Evolutionary conservation across 148 eudicot genomes (phyloP), one percentile per base, ranked within the genome.

Genomic region (Rhododendron henanense): DNA sequence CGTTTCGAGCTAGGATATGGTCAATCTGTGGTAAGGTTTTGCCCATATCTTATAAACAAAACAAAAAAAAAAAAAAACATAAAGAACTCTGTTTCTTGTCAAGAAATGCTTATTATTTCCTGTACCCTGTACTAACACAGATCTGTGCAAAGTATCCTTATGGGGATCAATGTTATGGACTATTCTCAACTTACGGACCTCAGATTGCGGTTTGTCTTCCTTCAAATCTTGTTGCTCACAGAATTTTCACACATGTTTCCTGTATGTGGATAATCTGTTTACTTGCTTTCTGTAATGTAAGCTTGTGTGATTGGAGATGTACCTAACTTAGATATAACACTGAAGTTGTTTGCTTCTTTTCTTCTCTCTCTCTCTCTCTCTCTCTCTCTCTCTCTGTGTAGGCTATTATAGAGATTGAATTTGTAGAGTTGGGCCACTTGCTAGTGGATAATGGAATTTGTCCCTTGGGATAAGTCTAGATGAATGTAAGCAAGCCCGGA

Each of bases 1-100:
- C 89, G 82, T 87, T 28, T 90, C 25, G 95, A 93, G 91, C 94
- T 93, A 55, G 98, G 94, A 84, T 91, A 91, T 78, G 91, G 93
- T 77, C 95, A 94, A 84, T 89, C 94, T 87, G 78, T 89, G 94
- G 98, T 94, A 92, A 81, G 51, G 35, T 71, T 67, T 82, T 84
- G 4, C 5, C 74, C 25, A 28, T 5, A 45, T 2, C 25, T 77
- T 81, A 53, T 71, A 14, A 71, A 23, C 4, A n/a, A 67, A 25
- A 4, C 31, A n/a, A n/a, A n/a, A 14, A 71, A 23, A 1, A n/a
- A 67, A 14, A 31, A 1, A 31, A 13, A 67, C 4, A 71, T 15
- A 71, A 39, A 4, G 19, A 71, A 25, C 28, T 86, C 13, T 45
- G 14, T 47, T 35, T 75, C 41, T 47, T 3, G 37, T 69, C 15